phyloP scores from a whole-genome alignment of 179 eudicot species.

The Amaranthus tricolor region DNA sequence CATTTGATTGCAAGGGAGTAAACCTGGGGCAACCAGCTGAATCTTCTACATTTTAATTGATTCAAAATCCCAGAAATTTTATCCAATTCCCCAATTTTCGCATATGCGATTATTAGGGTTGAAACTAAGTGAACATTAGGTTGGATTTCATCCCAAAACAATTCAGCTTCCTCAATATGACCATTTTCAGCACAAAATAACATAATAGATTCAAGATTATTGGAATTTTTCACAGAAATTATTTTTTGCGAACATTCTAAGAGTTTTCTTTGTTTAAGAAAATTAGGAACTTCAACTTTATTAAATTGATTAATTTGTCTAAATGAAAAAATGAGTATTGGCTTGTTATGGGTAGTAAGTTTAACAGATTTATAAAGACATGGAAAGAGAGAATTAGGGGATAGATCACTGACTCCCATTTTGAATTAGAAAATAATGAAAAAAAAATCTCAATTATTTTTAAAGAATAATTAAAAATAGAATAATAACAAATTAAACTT shows the following conservation, averaged over 20 bases:
- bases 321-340: slow-evolving; percentile 9
- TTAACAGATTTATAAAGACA: slow-evolving; percentile 2
- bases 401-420: slow-evolving; percentile 20
- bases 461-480: too few relatives aligned
- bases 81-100: slow-evolving; percentile 38
- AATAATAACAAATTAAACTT: too few relatives aligned
- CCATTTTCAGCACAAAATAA: slow-evolving; percentile 55
- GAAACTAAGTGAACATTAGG: slow-evolving; percentile 48
- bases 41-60: slow-evolving; percentile 42
- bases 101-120: slow-evolving; percentile 45
- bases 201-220: slow-evolving; percentile 41
- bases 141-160: slow-evolving; percentile 53
- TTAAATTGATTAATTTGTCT: slow-evolving; percentile 9
- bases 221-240: slow-evolving; percentile 25
- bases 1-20: slow-evolving; percentile 49
- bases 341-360: not conserved
- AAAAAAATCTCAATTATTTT: too few relatives aligned
- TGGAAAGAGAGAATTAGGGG: slow-evolving; percentile 15
- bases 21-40: slow-evolving; percentile 41
- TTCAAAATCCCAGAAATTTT: slow-evolving; percentile 45
- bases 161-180: slow-evolving; percentile 39
- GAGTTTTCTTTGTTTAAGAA: slow-evolving; percentile 6
- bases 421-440: not conserved
- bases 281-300: slow-evolving; percentile 3
- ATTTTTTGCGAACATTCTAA: not conserved